Evolutionary conservation across 257 asterid genomes (phyloP).

Genomic region (Euphrasia confusa): DNA sequence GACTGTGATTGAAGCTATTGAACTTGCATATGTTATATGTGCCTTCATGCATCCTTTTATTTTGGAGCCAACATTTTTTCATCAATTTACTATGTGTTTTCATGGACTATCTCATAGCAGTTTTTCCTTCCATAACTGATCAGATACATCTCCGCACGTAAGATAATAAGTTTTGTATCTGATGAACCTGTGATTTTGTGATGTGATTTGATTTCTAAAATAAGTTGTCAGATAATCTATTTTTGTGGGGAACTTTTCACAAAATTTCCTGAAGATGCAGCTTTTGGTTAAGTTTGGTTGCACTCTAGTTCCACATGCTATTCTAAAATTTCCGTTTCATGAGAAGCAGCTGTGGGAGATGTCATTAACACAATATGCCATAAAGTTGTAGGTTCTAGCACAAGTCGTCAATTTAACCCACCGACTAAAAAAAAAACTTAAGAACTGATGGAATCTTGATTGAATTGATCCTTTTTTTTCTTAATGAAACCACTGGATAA

Average conservation of each 20-base stretch:
- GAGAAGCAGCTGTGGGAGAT: conserved; percentile 8
- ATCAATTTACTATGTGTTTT: not conserved
- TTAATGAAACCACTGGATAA: not conserved
- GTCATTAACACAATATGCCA: conserved; percentile 2
- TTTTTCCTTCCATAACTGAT: not conserved
- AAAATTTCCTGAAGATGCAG: not conserved
- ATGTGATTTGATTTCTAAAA: conserved; percentile 1
- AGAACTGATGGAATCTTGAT: conserved; percentile 16
- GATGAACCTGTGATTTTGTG: not conserved
- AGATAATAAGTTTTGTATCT: not conserved
- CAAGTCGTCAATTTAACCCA: conserved; percentile 10
- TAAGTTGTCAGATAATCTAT: not conserved
- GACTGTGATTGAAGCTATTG: not conserved
- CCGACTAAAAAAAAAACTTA: not conserved
- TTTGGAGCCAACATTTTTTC: not conserved
- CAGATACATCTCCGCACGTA: not conserved
- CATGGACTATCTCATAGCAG: not conserved
- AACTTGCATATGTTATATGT: not conserved
- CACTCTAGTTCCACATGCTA: not conserved
- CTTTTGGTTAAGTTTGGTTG: not conserved
- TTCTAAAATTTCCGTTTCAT: not conserved
- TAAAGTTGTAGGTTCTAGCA: conserved; percentile 13
- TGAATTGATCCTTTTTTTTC: conserved; percentile 1
- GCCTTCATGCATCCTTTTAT: not conserved
- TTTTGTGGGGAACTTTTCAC: not conserved